These are phyloP conservation scores for Nakazawaea populi DNA, from an alignment of 805 yeast genomes.

Conservation along the genomic window DNA sequence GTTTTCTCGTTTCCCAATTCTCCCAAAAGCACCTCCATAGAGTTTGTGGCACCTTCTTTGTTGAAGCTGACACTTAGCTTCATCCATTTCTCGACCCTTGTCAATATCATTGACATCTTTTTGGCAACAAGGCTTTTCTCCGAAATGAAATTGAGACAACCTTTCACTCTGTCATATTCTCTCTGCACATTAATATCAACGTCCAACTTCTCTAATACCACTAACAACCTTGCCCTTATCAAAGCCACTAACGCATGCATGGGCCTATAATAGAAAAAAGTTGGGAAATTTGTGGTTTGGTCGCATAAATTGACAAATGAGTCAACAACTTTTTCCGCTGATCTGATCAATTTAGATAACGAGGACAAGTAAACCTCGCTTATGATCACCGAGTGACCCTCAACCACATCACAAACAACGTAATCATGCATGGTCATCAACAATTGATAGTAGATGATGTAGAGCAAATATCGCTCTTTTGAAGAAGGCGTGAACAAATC, in stretches of 20 bases:
- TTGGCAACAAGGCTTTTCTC: conserved; percentile 24
- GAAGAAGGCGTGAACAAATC: conserved; percentile 27
- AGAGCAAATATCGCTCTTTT: conserved; percentile 32
- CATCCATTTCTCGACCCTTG: conserved; percentile 33
- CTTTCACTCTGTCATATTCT: conserved; percentile 22
- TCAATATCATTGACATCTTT: conserved; percentile 28
- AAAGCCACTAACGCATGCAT: conserved; percentile 45
- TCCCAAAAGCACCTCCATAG: conserved; percentile 46
- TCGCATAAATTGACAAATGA: conserved; percentile 36
- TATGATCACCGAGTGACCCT: conserved; percentile 12
- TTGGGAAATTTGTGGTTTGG: conserved; percentile 37
- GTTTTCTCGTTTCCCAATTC: conserved; percentile 45
- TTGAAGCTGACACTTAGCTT: conserved; percentile 28
- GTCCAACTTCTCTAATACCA: conserved; percentile 34
- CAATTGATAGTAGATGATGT: conserved; percentile 43
- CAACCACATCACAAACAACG: conserved; percentile 31
- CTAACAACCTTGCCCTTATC: conserved; percentile 38
- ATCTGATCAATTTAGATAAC: conserved; percentile 34
- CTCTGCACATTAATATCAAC: conserved; percentile 26
- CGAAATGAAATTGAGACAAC: conserved; percentile 18
- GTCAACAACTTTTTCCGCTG: conserved; percentile 40
- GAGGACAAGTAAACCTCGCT: conserved; percentile 31
- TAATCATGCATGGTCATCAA: conserved; percentile 47
- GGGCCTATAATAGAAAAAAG: conserved; percentile 48
- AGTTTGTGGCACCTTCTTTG: conserved; percentile 50